phyloP scores from a whole-genome alignment of 2,329 filamentous ascomycete species.

The Taxawa tesnikishii region DNA sequence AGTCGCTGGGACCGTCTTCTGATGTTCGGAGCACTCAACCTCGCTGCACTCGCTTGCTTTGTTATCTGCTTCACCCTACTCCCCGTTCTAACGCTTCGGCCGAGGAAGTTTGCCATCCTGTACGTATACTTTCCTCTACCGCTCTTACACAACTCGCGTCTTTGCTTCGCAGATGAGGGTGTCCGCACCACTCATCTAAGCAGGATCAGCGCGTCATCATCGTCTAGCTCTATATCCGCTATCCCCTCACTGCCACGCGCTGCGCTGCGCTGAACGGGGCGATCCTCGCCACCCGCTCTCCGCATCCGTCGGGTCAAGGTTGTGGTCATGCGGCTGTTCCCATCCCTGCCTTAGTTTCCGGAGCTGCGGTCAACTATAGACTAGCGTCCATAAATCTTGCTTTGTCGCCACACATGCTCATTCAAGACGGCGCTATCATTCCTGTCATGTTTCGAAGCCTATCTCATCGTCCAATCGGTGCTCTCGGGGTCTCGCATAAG shows the following conservation, averaged over 20 bases:
- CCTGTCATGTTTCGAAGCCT: too few relatives aligned
- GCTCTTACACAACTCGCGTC: too few relatives aligned
- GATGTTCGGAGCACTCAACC: constrained; percentile 81
- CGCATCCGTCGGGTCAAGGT: constrained; percentile 5
- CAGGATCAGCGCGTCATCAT: constrained; percentile 4
- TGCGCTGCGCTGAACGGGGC: constrained; percentile 2
- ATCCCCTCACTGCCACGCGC: constrained; percentile 1
- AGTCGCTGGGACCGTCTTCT: constrained; percentile 94
- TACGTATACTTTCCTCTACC: constrained; percentile 45
- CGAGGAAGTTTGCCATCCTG: constrained; percentile 93
- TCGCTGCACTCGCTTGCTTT: constrained; percentile 84
- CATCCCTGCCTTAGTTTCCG: constrained; percentile 10
- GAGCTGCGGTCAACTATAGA: neutral
- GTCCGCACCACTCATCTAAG: neutral
- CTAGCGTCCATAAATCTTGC: neutral
- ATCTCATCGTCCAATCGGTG: constrained; percentile 7
- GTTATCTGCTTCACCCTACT: constrained; percentile 85
- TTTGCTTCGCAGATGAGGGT: neutral
- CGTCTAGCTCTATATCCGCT: constrained; percentile 1
- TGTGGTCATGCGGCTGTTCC: constrained; percentile 11
- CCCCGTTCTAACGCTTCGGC: constrained; percentile 65
- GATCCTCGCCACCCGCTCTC: constrained; percentile 4
- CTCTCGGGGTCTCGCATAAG: constrained; percentile 6
- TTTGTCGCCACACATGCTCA: neutral
- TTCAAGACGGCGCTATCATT: neutral